phyloP scores from a whole-genome alignment of 495 filamentous ascomycete species.

The Tuber brumale region DNA sequence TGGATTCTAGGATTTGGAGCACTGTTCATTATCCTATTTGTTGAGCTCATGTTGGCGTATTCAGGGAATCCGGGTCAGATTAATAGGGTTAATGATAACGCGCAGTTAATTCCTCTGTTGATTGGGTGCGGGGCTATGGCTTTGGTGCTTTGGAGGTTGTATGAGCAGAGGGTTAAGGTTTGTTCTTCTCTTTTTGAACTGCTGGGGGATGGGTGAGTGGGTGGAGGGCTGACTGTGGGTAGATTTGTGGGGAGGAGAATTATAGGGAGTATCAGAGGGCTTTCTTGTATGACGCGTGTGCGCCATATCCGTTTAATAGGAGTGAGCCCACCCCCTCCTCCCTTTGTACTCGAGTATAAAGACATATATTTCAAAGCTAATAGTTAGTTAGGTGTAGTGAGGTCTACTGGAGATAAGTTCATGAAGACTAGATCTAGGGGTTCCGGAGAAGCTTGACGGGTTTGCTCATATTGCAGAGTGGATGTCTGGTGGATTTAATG shows the following conservation, averaged over 20 bases:
- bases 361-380: neutral
- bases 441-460: neutral
- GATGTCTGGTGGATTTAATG: neutral
- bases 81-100: slow-evolving; percentile 1
- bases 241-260: neutral
- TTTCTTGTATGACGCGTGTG: neutral
- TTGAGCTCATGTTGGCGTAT: slow-evolving; percentile 2
- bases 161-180: neutral
- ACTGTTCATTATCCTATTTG: neutral
- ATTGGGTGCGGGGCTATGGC: slow-evolving; percentile 1
- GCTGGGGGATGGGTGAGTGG: neutral
- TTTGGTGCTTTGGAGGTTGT: neutral
- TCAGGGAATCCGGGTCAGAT: neutral
- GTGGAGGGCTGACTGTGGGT: neutral
- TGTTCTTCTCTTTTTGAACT: neutral
- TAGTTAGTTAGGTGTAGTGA: neutral
- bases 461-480: neutral
- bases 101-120: neutral
- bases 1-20: slow-evolving; percentile 1
- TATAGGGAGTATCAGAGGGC: neutral
- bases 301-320: neutral
- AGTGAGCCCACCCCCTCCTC: neutral
- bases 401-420: neutral
- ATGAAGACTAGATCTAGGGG: neutral
- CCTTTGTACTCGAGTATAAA: neutral